Evolutionary conservation across 352 stramenopile species (phyloP).

Genomic region (Phytophthora pistaciae): DNA sequence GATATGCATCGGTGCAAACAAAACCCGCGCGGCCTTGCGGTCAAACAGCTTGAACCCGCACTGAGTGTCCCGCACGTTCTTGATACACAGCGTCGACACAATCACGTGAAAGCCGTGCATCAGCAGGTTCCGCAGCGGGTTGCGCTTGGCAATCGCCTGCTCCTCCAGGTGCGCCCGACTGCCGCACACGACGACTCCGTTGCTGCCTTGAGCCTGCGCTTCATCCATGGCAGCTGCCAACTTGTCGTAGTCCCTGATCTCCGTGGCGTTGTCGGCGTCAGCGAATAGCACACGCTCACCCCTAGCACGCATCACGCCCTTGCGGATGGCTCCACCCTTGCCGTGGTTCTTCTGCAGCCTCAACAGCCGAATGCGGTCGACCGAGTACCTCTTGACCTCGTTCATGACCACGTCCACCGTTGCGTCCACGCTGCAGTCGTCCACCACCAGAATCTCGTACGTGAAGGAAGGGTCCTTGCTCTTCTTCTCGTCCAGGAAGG

Average conservation of each 20-base stretch:
- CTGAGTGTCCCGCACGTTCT: slow-evolving; percentile 93
- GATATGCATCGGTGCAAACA: slow-evolving; percentile 94
- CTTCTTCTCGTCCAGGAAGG: slow-evolving; percentile 86
- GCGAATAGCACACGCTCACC: slow-evolving; percentile 90
- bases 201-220: slow-evolving; percentile 22
- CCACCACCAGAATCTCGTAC: slow-evolving; percentile 94
- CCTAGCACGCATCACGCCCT: slow-evolving; percentile 87
- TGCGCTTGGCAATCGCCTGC: slow-evolving; percentile 83
- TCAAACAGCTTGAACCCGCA: slow-evolving; percentile 97
- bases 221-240: slow-evolving; percentile 65
- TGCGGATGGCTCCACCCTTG: slow-evolving; percentile 92
- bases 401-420: slow-evolving; percentile 78
- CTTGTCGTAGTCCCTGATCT: slow-evolving; percentile 91
- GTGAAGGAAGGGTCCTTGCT: slow-evolving; percentile 47
- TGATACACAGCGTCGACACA: slow-evolving; percentile 88
- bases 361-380: slow-evolving; percentile 79
- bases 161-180: slow-evolving; percentile 92
- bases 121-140: slow-evolving; percentile 90
- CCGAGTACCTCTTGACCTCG: slow-evolving; percentile 57
- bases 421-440: slow-evolving; percentile 91
- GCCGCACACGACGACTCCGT: slow-evolving; percentile 88
- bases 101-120: slow-evolving; percentile 95
- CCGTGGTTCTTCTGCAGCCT: slow-evolving; percentile 89
- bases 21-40: slow-evolving; percentile 72
- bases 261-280: slow-evolving; percentile 94